These are phyloP conservation scores for Entrophospora sp. DNA, from an alignment of 192 early-diverging fungal species.

Conservation along the genomic window DNA sequence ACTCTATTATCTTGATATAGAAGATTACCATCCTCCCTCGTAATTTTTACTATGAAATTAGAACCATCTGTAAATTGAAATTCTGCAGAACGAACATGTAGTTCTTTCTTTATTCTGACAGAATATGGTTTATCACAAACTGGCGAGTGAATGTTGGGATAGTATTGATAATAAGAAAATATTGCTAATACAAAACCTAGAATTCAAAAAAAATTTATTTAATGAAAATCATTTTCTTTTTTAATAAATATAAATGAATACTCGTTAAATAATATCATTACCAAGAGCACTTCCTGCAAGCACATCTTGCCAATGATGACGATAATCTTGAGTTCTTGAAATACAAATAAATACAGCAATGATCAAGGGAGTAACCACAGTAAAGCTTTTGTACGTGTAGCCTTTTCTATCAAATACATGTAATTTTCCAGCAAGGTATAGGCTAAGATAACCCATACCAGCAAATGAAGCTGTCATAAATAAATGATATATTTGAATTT, in stretches of 20 bases:
- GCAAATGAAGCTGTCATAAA: slow-evolving; percentile 50
- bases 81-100: background rate
- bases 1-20: too few species aligned
- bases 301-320: slow-evolving; percentile 78
- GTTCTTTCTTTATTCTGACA: background rate
- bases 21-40: background rate
- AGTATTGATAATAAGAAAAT: slow-evolving; percentile 5
- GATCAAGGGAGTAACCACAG: slow-evolving; percentile 49
- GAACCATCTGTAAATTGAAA: background rate
- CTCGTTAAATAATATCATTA: background rate
- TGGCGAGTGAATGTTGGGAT: background rate
- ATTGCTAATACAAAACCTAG: background rate
- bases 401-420: slow-evolving; percentile 59
- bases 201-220: background rate
- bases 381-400: slow-evolving; percentile 60
- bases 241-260: background rate
- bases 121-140: background rate
- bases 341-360: slow-evolving; percentile 51
- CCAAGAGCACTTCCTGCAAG: slow-evolving; percentile 51
- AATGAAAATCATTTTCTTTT: background rate
- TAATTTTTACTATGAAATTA: background rate
- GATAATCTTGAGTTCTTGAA: slow-evolving; percentile 64
- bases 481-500: too few species aligned
- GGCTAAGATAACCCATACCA: slow-evolving; percentile 58
- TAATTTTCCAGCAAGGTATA: slow-evolving; percentile 67